Percentiles rank a stretch among this genome's conserved stretches.
phyloP scores from a whole-genome alignment of 2,329 filamentous ascomycete genomes.

The Colletotrichum liriopes region DNA sequence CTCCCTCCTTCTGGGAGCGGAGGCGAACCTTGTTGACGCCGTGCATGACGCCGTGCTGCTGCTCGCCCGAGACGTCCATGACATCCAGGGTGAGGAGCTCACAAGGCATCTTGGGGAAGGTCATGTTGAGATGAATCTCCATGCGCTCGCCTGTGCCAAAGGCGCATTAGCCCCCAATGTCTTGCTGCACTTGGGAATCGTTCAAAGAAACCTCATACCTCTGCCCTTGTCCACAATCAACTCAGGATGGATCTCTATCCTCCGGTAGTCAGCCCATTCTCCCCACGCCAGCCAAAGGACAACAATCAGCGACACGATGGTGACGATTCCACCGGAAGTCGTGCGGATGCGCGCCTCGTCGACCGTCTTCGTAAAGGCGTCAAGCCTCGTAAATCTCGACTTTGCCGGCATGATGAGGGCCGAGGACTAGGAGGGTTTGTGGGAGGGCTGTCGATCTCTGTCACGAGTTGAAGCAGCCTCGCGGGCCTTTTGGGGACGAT shows the following conservation, averaged over 20 bases:
- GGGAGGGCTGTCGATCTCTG: slow-evolving; percentile 19
- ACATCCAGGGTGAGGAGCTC: slow-evolving; percentile 97
- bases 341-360: slow-evolving; percentile 98
- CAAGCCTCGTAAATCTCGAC: slow-evolving; percentile 95
- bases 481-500: slow-evolving; percentile 22
- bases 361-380: slow-evolving; percentile 99
- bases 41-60: slow-evolving; percentile 94
- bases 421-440: neutral
- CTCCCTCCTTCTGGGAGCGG: slow-evolving; percentile 79
- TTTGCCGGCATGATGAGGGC: slow-evolving; percentile 81
- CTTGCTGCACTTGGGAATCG: neutral
- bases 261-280: slow-evolving; percentile 95
- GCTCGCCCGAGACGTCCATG: slow-evolving; percentile 98
- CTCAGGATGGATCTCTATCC: slow-evolving; percentile 89
- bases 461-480: slow-evolving; percentile 24
- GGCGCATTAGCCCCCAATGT: slow-evolving; percentile 46
- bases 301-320: slow-evolving; percentile 89
- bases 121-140: slow-evolving; percentile 98
- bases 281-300: slow-evolving; percentile 92
- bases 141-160: slow-evolving; percentile 85
- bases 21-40: slow-evolving; percentile 94
- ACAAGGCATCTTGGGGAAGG: slow-evolving; percentile 93
- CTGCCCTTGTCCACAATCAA: slow-evolving; percentile 96
- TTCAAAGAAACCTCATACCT: slow-evolving; percentile 68
- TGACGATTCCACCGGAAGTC: slow-evolving; percentile 95